Conservation (phyloP, 305 asterid genomes). For the Stenogyne calaminthoides region DNA sequence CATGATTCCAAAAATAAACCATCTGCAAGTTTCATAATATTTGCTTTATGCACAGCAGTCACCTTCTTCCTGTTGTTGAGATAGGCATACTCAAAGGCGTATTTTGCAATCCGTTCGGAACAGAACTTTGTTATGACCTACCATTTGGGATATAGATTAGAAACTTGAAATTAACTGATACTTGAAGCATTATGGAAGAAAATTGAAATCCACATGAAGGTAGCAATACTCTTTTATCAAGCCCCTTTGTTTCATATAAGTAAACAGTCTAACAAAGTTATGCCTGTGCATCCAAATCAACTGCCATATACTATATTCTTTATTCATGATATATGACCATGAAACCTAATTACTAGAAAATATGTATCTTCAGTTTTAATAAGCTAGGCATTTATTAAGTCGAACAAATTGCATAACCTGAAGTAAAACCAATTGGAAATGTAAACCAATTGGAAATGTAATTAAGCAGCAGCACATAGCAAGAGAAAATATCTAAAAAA, state of each 20-base stretch:
- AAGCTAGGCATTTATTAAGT: neutral
- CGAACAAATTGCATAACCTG: neutral
- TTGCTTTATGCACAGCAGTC: slow-evolving; percentile 98
- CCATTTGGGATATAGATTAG: slow-evolving; percentile 41
- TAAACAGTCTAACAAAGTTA: neutral
- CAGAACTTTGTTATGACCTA: slow-evolving; percentile 98
- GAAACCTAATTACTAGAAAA: neutral
- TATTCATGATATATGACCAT: neutral
- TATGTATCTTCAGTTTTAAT: neutral
- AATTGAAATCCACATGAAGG: neutral
- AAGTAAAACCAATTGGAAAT: neutral
- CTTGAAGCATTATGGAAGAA: too few species aligned
- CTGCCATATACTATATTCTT: neutral
- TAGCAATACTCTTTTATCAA: neutral
- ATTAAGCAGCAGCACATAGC: slow-evolving; percentile 4
- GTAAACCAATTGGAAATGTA: too few species aligned
- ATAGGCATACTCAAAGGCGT: slow-evolving; percentile 97
- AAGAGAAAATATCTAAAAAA: slow-evolving; percentile 14
- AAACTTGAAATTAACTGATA: slow-evolving; percentile 18
- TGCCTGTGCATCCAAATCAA: neutral
- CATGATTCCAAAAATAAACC: slow-evolving; percentile 95
- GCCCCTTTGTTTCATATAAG: slow-evolving; percentile 1
- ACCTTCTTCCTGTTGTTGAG: slow-evolving; percentile 97
- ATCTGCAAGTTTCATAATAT: slow-evolving; percentile 99
- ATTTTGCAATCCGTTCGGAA: slow-evolving; percentile 93